Evolutionary conservation across 2,329 filamentous ascomycete genomes (phyloP), one percentile per base, ranked within the genome.

Genomic region (Tolypocladium guangdongense): DNA sequence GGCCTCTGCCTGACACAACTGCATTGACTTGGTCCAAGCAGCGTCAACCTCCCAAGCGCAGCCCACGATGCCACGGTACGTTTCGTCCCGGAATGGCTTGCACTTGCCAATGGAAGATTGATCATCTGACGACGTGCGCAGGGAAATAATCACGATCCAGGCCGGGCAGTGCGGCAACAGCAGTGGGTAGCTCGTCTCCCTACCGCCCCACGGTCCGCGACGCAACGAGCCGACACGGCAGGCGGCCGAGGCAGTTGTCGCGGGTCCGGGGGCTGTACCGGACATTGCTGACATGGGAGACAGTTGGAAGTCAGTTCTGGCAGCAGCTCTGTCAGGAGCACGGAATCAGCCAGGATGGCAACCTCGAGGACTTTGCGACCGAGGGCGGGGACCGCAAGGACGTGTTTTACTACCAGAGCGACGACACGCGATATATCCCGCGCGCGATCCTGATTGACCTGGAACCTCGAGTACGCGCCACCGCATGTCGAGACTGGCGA

Each of bases 141-240:
- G 93, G 74, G 93, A 99, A 82, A 99, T 99, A 66, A 99, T 99
- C 73, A 99, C 95, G 58, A 87, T 99, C 64, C 93, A 99, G 75
- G 92, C 95, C 60, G 93, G 93, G 81, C 93, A 97, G 74, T 97
- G 93, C 80, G 93, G 92, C 81, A 97, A 97, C 76, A 96, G 91
- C 83, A 92, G 91, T 96, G 69, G 78, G 88, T 87, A 45, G n/a
- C 39, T 20, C 30, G 22, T 36, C 10, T 30, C 18, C 33, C 35
- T 32, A 35, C 32, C 32, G 20, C n/a, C 5, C n/a, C 11, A 50
- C 33, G 41, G 30, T 33, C 16, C 41, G 6, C 30, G 46, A 50
- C 52, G 35, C 47, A 49, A 52, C 51, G 27, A 47, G 35, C 33
- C 52, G 37, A 47, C 27, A 30, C 22, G 2, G 43, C 27, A 18